These are phyloP conservation scores for Ogataea paraovalis DNA, from an alignment of 805 yeast genomes.

Conservation along the genomic window DNA sequence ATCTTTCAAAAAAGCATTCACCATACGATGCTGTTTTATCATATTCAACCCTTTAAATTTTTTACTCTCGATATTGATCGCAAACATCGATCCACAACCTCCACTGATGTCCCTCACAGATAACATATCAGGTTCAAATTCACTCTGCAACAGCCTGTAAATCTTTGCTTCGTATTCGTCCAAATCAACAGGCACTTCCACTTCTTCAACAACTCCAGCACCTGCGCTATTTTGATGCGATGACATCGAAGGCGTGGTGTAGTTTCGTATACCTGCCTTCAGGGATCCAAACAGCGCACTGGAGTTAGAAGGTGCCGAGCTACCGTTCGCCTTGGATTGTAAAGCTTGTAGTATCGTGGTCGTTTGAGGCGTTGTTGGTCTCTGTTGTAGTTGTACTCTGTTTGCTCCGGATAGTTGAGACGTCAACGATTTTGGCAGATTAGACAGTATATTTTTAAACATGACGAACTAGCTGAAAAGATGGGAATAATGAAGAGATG, in stretches of 20 bases:
- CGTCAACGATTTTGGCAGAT: not conserved
- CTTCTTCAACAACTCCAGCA: not conserved
- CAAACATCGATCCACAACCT: slow-evolving; percentile 98
- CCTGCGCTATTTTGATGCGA: not conserved
- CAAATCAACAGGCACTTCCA: slow-evolving; percentile 23
- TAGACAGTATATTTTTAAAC: not conserved
- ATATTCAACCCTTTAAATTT: slow-evolving; percentile 76
- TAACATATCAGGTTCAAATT: slow-evolving; percentile 57
- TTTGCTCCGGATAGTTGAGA: not conserved
- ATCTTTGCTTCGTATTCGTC: slow-evolving; percentile 65
- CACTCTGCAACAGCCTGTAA: slow-evolving; percentile 47
- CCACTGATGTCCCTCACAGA: slow-evolving; percentile 83
- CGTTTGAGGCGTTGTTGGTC: not conserved
- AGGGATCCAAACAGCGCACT: not conserved
- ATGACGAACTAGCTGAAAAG: not conserved
- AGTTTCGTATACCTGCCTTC: not conserved
- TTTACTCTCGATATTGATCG: slow-evolving; percentile 69
- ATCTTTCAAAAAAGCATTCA: slow-evolving; percentile 73
- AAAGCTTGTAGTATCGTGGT: not conserved
- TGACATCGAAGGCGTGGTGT: not conserved
- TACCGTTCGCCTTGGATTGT: not conserved
- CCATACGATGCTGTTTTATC: slow-evolving; percentile 90
- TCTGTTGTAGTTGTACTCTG: not conserved
- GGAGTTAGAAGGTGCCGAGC: no score
- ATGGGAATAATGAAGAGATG: no score